These are phyloP conservation scores for Leishmania guyanensis DNA, from an alignment of 208 protist genomes.

Conservation along the genomic window DNA sequence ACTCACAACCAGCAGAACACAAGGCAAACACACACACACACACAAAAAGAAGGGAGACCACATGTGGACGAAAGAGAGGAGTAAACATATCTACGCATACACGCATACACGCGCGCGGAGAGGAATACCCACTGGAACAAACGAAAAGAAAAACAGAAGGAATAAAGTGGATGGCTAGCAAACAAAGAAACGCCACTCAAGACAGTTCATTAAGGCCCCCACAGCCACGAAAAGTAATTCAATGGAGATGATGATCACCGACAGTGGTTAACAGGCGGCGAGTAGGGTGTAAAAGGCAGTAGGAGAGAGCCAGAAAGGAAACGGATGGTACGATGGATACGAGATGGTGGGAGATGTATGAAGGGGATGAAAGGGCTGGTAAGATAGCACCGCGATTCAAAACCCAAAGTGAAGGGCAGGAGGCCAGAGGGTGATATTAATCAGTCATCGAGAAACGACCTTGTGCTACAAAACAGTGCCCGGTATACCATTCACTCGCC, in stretches of 20 bases:
- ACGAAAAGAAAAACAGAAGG: slow-evolving; percentile 12
- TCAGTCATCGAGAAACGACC: neutral
- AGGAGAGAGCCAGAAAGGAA: neutral
- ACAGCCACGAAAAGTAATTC: neutral
- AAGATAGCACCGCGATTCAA: too few species aligned
- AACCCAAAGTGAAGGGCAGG: too few species aligned
- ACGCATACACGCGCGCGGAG: neutral
- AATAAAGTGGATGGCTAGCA: neutral
- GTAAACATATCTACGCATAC: neutral
- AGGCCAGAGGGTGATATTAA: too few species aligned
- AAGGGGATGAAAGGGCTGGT: neutral
- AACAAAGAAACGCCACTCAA: neutral
- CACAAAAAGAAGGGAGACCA: neutral
- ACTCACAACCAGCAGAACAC: neutral
- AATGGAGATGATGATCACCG: neutral
- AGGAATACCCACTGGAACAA: neutral
- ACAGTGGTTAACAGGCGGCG: neutral
- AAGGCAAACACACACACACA: neutral
- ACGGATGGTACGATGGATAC: neutral
- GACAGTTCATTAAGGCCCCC: neutral
- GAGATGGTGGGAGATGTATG: neutral
- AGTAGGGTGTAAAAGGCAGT: neutral
- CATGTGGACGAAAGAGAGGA: slow-evolving; percentile 3
- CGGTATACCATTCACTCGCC: neutral
- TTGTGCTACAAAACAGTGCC: neutral